Evolutionary conservation across 345 rosid species (phyloP), one percentile per base, ranked within the genome.

Genomic region (Populus euphratica): DNA sequence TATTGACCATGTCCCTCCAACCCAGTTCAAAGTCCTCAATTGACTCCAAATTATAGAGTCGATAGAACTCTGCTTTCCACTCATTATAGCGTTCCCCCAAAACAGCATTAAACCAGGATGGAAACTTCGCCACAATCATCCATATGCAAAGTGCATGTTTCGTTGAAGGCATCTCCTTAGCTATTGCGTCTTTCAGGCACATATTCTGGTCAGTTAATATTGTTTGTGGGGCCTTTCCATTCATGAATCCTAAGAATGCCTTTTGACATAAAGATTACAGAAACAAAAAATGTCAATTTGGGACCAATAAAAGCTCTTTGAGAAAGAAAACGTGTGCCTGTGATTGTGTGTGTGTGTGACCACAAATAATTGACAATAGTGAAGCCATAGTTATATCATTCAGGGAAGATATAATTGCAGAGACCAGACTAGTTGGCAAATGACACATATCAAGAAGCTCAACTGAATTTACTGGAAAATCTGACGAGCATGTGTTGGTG

Each of bases 61-160:
- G 87, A 85, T 87, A 85, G 76, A 93, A 95, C 83, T 91, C 99
- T 63, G 93, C 83, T 83, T 95, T 95, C 99, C 99, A 95, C 85
- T 91, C 96, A 21, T 90, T 95, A 82, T 95, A 95, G 20, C 89
- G 92, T 74, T 95, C 99, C 31, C 98, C 98, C 47, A 95, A 86
- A 81, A 90, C 90, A 82, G 96, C 97, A 80, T 93, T 93, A 83
- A 93, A 93, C 94, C 99, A 95, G 50, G 99, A 93, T 21, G 99
- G 97, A 77, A 94, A 94, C 84, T 94, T 94, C 25, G 88, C 97
- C 77, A 92, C 92, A 70, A 93, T 88, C 98, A 95, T 90, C 99
- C 99, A 95, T 84, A 95, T 91, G 88, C 98, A 93, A 66, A 92
- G 96, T 43, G 96, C 93, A 81, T 95, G 98, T 84, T 93, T 95